phyloP scores from a whole-genome alignment of 1,284 basidiomycete species.

The Vanrija pseudolonga region DNA sequence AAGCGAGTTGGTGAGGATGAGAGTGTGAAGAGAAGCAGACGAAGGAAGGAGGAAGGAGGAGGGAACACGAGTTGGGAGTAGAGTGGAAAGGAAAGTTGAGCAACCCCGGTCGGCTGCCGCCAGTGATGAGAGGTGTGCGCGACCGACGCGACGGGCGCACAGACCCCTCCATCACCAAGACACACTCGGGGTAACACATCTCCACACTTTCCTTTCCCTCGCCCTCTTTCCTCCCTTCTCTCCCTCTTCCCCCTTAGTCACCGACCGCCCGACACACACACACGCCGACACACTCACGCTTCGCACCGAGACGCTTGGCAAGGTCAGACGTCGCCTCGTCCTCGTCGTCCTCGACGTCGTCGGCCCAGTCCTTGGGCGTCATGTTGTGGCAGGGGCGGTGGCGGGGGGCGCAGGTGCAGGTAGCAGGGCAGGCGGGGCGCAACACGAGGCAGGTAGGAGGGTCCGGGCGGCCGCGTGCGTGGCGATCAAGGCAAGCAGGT shows the following conservation, averaged over 20 bases:
- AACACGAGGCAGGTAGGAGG: not conserved
- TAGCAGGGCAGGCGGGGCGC: not conserved
- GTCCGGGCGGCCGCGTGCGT: not conserved
- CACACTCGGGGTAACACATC: no score
- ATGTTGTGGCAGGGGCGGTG: not conserved
- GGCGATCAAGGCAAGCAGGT: not conserved
- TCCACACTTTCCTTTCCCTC: not conserved
- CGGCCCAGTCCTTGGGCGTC: constrained; percentile 26
- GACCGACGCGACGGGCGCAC: not conserved
- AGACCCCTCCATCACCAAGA: no score
- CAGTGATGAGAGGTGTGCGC: no score
- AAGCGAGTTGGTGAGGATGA: not conserved
- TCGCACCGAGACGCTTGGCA: constrained; percentile 11
- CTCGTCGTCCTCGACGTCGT: constrained; percentile 26
- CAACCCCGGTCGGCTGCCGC: no score
- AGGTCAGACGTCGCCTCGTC: constrained; percentile 14
- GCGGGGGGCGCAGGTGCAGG: not conserved
- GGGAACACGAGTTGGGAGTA: no score
- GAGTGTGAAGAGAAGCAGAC: not conserved
- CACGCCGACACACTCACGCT: constrained; percentile 20
- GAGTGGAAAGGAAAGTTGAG: not conserved
- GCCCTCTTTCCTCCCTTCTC: not conserved
- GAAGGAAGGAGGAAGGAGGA: not conserved
- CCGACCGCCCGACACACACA: no score
- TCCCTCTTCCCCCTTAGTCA: not conserved